Evolutionary conservation across 2,329 filamentous ascomycete species (phyloP), one percentile per base, ranked within the genome.

Genomic region (Setomelanomma holmii): DNA sequence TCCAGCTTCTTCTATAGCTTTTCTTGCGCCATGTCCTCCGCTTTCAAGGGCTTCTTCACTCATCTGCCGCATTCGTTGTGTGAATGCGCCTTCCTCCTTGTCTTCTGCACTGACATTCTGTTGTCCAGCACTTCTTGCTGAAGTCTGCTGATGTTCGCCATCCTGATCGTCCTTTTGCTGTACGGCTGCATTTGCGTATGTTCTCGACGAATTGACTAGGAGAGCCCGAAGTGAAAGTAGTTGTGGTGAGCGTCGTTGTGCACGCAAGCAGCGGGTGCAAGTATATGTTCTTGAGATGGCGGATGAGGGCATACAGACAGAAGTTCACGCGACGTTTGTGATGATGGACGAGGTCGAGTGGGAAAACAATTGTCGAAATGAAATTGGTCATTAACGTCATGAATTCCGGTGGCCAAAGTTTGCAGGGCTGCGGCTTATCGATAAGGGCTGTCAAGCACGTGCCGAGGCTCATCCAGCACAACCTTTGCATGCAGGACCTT

Each of bases 1-100:
- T 41, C 84, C 84, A 22, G 82, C 84, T 56, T 86, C 82, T 61
- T 82, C 76, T n/a, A 88, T 77, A 42, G 82, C 82, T 61, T 81
- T 85, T 40, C 74, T 77, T 24, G 84, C 81, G 48, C 81, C 79
- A 51, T 80, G 79, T 22, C 83, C 82, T 24, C 83, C 83, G 45
- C 79, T 78, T 40, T 83, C 77, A 22, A 88, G 72, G 14, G 78
- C 78, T 56, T 86, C 80, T 56, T 87, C 84, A 38, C 82, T 85
- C 83, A 88, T 83, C 52, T 83, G 78, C 4, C 80, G 78, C 51
- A 88, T 71, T 16, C 84, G 78, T 16, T 82, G 76, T 2, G 82
- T 82, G 80, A 88, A 82, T 17, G 85, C 84, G 5, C 84, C 83
- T 51, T 80, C 71, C 47, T 71, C 58, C 36, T 67, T 58, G 33